phyloP scores from a whole-genome alignment of 2,329 filamentous ascomycete genomes.

The Alternaria tenuissima region DNA sequence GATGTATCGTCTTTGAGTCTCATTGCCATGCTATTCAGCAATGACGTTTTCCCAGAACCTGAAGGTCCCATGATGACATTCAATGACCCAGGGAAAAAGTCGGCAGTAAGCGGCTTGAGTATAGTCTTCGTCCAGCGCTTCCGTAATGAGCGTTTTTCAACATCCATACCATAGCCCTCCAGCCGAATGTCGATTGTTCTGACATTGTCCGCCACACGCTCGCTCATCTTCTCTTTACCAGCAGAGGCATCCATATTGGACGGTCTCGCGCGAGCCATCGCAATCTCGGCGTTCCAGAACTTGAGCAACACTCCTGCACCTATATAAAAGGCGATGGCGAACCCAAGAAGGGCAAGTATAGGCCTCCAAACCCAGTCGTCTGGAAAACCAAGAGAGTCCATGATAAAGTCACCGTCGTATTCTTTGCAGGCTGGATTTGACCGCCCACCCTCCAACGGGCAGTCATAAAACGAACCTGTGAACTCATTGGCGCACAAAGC shows the following conservation, averaged over 20 bases:
- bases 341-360: conserved; percentile 69
- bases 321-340: conserved; percentile 69
- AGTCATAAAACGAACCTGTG: conserved; percentile 74
- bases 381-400: conserved; percentile 74
- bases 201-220: conserved; percentile 61
- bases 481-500: conserved; percentile 79
- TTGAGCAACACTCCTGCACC: conserved; percentile 69
- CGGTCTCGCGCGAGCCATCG: conserved; percentile 69
- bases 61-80: conserved; percentile 85
- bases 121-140: conserved; percentile 64
- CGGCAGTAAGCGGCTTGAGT: conserved; percentile 70
- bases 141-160: conserved; percentile 67
- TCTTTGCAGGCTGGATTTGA: conserved; percentile 71
- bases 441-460: conserved; percentile 69
- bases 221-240: conserved; percentile 74
- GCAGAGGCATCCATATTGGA: conserved; percentile 67
- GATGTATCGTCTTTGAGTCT: conserved; percentile 68
- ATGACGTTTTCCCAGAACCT: conserved; percentile 77
- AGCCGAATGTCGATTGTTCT: conserved; percentile 71
- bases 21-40: conserved; percentile 76
- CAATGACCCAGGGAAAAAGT: conserved; percentile 72
- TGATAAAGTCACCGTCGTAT: conserved; percentile 74
- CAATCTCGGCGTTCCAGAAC: conserved; percentile 73
- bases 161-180: conserved; percentile 68
- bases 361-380: conserved; percentile 72